A percentile compares a stretch with the other conserved stretches of the same genome.
These are phyloP conservation scores for Ustilago vetiveriae DNA, from an alignment of 1,284 basidiomycete species.

Conservation along the genomic window DNA sequence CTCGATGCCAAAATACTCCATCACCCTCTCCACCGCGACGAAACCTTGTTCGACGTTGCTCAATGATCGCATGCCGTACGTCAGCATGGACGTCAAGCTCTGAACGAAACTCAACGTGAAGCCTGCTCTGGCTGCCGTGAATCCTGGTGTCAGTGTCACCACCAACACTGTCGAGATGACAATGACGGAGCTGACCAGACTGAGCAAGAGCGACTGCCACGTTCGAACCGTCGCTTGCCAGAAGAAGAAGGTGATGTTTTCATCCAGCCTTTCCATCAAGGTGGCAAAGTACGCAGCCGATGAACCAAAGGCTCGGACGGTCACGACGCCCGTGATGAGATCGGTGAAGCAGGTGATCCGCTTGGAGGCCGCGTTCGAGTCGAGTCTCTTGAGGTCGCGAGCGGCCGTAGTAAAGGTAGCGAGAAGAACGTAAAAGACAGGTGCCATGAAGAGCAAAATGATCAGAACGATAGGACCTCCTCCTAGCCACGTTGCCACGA, in stretches of 20 bases:
- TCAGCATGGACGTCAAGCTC: conserved; percentile 47
- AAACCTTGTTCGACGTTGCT: conserved; percentile 68
- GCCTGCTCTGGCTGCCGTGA: conserved; percentile 38
- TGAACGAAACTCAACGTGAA: conserved; percentile 61
- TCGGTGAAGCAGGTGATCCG: conserved; percentile 87
- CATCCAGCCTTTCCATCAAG: conserved; percentile 74
- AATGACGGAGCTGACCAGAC: conserved; percentile 57
- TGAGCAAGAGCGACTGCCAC: conserved; percentile 80
- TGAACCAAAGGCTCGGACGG: conserved; percentile 79
- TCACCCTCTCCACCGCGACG: conserved; percentile 63
- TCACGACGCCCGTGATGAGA: conserved; percentile 83
- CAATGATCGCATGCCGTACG: conserved; percentile 59
- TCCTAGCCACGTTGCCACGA: conserved; percentile 75
- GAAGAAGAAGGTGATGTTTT: conserved; percentile 90
- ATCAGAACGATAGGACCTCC: conserved; percentile 76
- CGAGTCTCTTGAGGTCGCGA: conserved; percentile 83
- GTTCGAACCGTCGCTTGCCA: conserved; percentile 81
- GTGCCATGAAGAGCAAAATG: conserved; percentile 69
- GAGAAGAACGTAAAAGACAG: conserved; percentile 58
- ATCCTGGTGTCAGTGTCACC: conserved; percentile 31
- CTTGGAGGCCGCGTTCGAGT: conserved; percentile 75
- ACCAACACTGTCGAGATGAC: conserved; percentile 57
- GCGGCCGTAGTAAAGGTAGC: conserved; percentile 86
- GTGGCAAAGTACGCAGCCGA: conserved; percentile 71
- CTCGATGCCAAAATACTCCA: conserved; percentile 57